Conservation (phyloP, 2,329 filamentous ascomycete species). For the Xenoacremonium recifei region DNA sequence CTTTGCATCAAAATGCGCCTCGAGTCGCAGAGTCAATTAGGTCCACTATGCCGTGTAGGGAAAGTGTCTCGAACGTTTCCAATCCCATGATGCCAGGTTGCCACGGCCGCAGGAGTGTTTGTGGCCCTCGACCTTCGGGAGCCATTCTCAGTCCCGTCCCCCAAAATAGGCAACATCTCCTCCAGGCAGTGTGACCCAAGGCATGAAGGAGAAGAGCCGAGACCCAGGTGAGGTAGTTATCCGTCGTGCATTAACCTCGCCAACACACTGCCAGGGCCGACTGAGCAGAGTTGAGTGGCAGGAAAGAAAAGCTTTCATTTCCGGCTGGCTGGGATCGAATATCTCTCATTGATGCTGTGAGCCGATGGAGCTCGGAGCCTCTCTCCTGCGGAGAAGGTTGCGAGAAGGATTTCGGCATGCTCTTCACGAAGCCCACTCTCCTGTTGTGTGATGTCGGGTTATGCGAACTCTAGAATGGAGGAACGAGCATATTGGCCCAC, state of each 20-base stretch:
- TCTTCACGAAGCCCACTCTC: too few relatives aligned
- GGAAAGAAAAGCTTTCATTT: too few relatives aligned
- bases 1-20: too few relatives aligned
- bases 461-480: too few relatives aligned
- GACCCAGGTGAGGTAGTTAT: constrained; percentile 1
- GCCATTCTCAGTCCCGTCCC: constrained; percentile 12
- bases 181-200: constrained; percentile 12
- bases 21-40: too few relatives aligned
- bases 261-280: too few relatives aligned
- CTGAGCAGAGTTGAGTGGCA: too few relatives aligned
- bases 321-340: not conserved
- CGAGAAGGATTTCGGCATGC: too few relatives aligned
- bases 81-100: not conserved
- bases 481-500: too few relatives aligned
- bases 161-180: constrained; percentile 18
- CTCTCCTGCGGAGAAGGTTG: not conserved
- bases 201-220: constrained; percentile 8
- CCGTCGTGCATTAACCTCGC: constrained; percentile 5
- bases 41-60: too few relatives aligned
- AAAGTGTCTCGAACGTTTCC: constrained; percentile 12
- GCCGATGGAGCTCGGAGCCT: not conserved
- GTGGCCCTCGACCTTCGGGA: constrained; percentile 3
- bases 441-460: too few relatives aligned
- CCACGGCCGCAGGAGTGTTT: not conserved
- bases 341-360: not conserved